Evolutionary conservation across 2,329 filamentous ascomycete genomes (phyloP).

Genomic region (Alternaria solani): DNA sequence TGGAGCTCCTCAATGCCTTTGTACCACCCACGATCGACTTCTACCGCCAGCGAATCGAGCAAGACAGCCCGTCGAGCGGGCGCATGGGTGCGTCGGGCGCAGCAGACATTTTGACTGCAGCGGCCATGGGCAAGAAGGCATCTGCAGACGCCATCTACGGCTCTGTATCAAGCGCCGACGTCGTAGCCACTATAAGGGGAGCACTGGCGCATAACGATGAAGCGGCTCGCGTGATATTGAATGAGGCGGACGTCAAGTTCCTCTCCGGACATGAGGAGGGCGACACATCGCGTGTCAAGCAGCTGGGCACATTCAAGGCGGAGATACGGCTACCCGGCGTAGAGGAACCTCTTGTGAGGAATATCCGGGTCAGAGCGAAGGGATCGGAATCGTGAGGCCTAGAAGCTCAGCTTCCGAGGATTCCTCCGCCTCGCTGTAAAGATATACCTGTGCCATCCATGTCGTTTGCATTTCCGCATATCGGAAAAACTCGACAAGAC

Average conservation of each 20-base stretch:
- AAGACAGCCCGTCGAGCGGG: constrained; percentile 40
- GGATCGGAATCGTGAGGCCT: constrained; percentile 26
- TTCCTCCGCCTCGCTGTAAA: constrained; percentile 34
- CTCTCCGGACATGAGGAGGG: constrained; percentile 49
- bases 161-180: constrained; percentile 63
- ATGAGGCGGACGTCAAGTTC: constrained; percentile 61
- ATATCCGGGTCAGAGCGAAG: constrained; percentile 45
- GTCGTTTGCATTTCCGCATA: constrained; percentile 25
- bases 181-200: constrained; percentile 58
- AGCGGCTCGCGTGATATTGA: constrained; percentile 59
- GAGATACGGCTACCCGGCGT: constrained; percentile 61
- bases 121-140: constrained; percentile 42
- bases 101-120: constrained; percentile 48
- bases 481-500: constrained; percentile 29
- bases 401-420: constrained; percentile 3
- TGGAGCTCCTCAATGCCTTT: constrained; percentile 58
- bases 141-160: constrained; percentile 57
- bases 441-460: constrained; percentile 36
- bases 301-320: constrained; percentile 61
- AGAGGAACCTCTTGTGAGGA: constrained; percentile 46
- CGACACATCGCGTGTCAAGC: constrained; percentile 59
- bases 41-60: constrained; percentile 55
- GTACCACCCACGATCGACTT: constrained; percentile 59
- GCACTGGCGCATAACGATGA: constrained; percentile 61
- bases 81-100: constrained; percentile 47